phyloP scores from a whole-genome alignment of 352 stramenopile genomes.

The Phytophthora cajani region DNA sequence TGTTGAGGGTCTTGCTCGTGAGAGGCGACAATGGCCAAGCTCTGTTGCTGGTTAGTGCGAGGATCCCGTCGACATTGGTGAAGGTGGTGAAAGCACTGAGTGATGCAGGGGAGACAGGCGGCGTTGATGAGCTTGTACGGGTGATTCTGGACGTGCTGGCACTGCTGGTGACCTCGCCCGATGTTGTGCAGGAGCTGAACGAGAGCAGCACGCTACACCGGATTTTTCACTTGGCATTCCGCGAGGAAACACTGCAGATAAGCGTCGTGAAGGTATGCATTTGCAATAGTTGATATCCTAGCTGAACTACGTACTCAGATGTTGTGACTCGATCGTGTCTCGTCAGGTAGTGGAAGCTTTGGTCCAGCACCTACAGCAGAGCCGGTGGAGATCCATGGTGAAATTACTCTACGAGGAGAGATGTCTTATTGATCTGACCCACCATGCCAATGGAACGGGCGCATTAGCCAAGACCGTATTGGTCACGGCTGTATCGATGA shows the following conservation, averaged over 20 bases:
- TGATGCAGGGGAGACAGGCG: slow-evolving; percentile 4
- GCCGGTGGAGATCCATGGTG: slow-evolving; percentile 34
- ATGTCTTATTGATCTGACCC: slow-evolving; percentile 31
- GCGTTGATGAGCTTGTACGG: slow-evolving; percentile 22
- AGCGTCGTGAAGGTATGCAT: slow-evolving; percentile 25
- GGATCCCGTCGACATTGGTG: slow-evolving; percentile 60
- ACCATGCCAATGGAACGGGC: slow-evolving; percentile 22
- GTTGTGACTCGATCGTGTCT: background rate
- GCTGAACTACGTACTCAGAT: background rate
- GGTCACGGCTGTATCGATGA: slow-evolving; percentile 28
- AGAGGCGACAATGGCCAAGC: slow-evolving; percentile 28
- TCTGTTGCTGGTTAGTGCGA: slow-evolving; percentile 52
- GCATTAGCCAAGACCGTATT: slow-evolving; percentile 30
- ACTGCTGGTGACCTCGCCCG: slow-evolving; percentile 38
- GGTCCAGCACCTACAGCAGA: slow-evolving; percentile 22
- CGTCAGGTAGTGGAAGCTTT: slow-evolving; percentile 39
- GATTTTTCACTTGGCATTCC: slow-evolving; percentile 55
- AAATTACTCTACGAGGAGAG: slow-evolving; percentile 36
- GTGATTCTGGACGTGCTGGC: slow-evolving; percentile 39
- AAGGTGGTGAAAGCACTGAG: slow-evolving; percentile 56
- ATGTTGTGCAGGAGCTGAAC: slow-evolving; percentile 55
- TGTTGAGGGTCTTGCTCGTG: slow-evolving; percentile 38
- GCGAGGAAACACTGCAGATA: slow-evolving; percentile 18
- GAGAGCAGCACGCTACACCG: slow-evolving; percentile 60
- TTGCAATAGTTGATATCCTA: background rate